A percentile compares a stretch with the other conserved stretches of the same genome.
Evolutionary conservation across 208 protist genomes (phyloP).

Genomic region (Leishmania braziliensis): DNA sequence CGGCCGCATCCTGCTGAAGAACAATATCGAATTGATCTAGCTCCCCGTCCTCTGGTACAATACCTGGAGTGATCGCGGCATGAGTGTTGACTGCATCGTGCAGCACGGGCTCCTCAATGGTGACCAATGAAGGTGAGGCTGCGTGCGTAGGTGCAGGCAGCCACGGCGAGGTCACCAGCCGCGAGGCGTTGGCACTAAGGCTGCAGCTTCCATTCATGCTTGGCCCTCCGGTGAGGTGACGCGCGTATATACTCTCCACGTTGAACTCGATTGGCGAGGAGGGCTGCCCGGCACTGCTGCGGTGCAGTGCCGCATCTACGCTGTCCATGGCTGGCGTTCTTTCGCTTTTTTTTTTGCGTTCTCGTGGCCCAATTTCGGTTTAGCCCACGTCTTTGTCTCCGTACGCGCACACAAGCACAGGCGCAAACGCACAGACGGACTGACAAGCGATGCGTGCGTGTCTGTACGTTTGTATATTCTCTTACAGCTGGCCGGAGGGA

Average conservation of each 20-base stretch:
- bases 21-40: slow-evolving; percentile 77
- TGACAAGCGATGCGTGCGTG: background rate
- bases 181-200: slow-evolving; percentile 18
- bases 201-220: slow-evolving; percentile 3
- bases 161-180: slow-evolving; percentile 20
- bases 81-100: slow-evolving; percentile 6
- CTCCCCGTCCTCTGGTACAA: slow-evolving; percentile 33
- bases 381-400: too few relatives aligned
- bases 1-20: slow-evolving; percentile 48
- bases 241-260: slow-evolving; percentile 16
- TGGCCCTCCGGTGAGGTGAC: slow-evolving; percentile 10
- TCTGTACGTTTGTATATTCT: background rate
- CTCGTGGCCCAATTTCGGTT: too few relatives aligned
- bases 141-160: background rate
- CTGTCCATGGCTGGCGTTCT: slow-evolving; percentile 17
- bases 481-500: background rate
- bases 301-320: slow-evolving; percentile 22
- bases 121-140: background rate
- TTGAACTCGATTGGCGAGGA: slow-evolving; percentile 35
- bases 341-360: slow-evolving; percentile 8
- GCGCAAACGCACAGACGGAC: slow-evolving; percentile 5
- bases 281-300: slow-evolving; percentile 21
- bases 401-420: slow-evolving; percentile 4
- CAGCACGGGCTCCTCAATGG: background rate
- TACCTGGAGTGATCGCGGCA: slow-evolving; percentile 3